A percentile compares a stretch with the other conserved stretches of the same genome.
These are phyloP conservation scores for Paramyrothecium sp. DNA, from an alignment of 2,329 filamentous ascomycete genomes.

Conservation along the genomic window DNA sequence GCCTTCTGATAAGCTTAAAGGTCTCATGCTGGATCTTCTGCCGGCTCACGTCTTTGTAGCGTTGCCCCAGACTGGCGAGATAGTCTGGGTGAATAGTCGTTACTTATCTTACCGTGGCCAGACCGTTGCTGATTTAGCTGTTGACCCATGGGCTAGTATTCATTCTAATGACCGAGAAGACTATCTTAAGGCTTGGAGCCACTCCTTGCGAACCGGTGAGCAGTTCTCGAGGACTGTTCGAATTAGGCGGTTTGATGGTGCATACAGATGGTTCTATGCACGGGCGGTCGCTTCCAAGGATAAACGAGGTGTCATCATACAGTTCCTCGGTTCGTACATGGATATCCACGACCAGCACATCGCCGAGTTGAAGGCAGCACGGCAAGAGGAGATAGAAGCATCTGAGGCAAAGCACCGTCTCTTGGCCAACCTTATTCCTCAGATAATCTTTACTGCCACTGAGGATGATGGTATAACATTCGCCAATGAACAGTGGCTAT, in stretches of 20 bases:
- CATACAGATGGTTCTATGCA: slow-evolving; percentile 94
- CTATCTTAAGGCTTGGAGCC: slow-evolving; percentile 79
- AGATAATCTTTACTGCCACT: slow-evolving; percentile 94
- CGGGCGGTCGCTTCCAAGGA: slow-evolving; percentile 84
- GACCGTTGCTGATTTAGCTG: slow-evolving; percentile 76
- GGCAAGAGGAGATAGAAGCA: slow-evolving; percentile 89
- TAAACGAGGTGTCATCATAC: slow-evolving; percentile 76
- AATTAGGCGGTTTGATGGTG: slow-evolving; percentile 81
- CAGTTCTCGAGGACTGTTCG: slow-evolving; percentile 89
- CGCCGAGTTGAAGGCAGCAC: slow-evolving; percentile 81
- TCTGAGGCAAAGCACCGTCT: slow-evolving; percentile 93
- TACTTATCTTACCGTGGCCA: slow-evolving; percentile 89
- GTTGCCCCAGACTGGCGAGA: slow-evolving; percentile 78
- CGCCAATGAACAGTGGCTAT: slow-evolving; percentile 93
- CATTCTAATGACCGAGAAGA: slow-evolving; percentile 80
- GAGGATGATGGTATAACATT: slow-evolving; percentile 90
- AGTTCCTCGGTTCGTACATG: slow-evolving; percentile 97
- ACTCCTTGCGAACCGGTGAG: slow-evolving; percentile 82
- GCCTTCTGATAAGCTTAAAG: slow-evolving; percentile 74
- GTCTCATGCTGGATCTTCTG: slow-evolving; percentile 86
- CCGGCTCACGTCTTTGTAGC: slow-evolving; percentile 94
- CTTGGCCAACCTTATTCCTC: slow-evolving; percentile 90
- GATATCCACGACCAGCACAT: slow-evolving; percentile 97
- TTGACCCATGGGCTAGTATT: slow-evolving; percentile 87
- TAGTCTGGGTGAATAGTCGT: slow-evolving; percentile 95